phyloP scores from a whole-genome alignment of 2,329 filamentous ascomycete species.

The Eutypella sp. region DNA sequence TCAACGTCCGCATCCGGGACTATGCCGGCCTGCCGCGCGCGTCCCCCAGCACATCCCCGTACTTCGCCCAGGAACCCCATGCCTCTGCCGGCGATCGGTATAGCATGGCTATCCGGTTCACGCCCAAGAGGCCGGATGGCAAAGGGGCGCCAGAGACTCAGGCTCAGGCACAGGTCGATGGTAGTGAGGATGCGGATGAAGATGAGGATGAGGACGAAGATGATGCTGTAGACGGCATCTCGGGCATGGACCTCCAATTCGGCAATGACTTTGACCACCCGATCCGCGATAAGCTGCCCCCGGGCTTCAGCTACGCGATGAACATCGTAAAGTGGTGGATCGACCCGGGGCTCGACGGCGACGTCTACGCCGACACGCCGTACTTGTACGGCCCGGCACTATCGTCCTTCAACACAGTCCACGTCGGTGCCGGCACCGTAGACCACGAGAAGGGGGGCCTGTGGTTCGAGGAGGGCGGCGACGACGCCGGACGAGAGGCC shows the following conservation, averaged over 20 bases:
- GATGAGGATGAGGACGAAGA: conserved; percentile 7
- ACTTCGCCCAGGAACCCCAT: conserved; percentile 71
- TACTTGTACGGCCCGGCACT: conserved; percentile 81
- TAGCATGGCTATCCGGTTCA: conserved; percentile 75
- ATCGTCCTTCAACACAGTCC: conserved; percentile 72
- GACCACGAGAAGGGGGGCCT: conserved; percentile 46
- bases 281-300: conserved; percentile 79
- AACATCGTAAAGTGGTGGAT: conserved; percentile 85
- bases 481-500: conserved; percentile 46
- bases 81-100: conserved; percentile 69
- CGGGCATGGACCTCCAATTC: conserved; percentile 73
- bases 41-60: conserved; percentile 66
- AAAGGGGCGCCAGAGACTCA: conserved; percentile 3
- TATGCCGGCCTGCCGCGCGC: conserved; percentile 64
- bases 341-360: conserved; percentile 85
- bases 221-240: conserved; percentile 44
- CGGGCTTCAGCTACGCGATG: conserved; percentile 80
- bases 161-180: too few species aligned
- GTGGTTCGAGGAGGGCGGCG: conserved; percentile 62
- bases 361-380: conserved; percentile 81
- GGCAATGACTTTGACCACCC: conserved; percentile 95
- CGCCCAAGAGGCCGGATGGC: conserved; percentile 50
- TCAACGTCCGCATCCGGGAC: conserved; percentile 69
- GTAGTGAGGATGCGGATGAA: background rate
- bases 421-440: conserved; percentile 53